Evolutionary conservation across 495 filamentous ascomycete species (phyloP), one percentile per base, ranked within the genome.

Genomic region (Annulohypoxylon maeteangense): DNA sequence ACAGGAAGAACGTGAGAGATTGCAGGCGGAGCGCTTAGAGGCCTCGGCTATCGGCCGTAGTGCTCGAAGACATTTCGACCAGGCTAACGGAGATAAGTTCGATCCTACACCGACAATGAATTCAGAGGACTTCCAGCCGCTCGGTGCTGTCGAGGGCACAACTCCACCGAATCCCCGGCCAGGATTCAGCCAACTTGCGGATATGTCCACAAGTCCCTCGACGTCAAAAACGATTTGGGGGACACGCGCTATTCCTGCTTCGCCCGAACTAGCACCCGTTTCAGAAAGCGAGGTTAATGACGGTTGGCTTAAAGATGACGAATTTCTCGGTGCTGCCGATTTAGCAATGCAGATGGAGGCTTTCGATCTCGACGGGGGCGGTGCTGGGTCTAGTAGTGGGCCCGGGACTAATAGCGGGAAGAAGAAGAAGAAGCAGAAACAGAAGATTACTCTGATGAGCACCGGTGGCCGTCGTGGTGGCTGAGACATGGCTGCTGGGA

Each of bases 391-490:
- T 12, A 69, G 70, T 54, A 72, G 51, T 23, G 56, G 55, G 7
- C 62, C 76, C 68, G 45, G 74, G 47, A 54, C 70, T 42, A 74
- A 74, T 7, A 78, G 76, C 5, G 81, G 85, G 57, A 94, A 92
- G 82, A 93, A 92, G 81, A 97, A 95, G 84, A 97, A 96, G 81
- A 89, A 87, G 57, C 94, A 96, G 82, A 95, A 96, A 84, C 94
- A 96, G 82, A 95, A 96, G 84, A 97, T 97, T 56, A 97, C 93
- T 8, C 77, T 97, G 62, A 97, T 97, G 94, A 94, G 92, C 64
- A 97, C 94, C 4, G 82, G 83, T 20, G 76, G 83, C 7, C 76
- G 77, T 45, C 72, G 82, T 53, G 81, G 79, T 8, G 65, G 70
- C 7, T 72, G 47, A 63, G 10, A 25, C 7, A n/a, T 10, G 20